Percentiles rank a stretch among this genome's conserved stretches.
These are phyloP conservation scores for Nymphaea thermarum DNA, from an alignment of 164 flowering plant genomes.

Conservation along the genomic window DNA sequence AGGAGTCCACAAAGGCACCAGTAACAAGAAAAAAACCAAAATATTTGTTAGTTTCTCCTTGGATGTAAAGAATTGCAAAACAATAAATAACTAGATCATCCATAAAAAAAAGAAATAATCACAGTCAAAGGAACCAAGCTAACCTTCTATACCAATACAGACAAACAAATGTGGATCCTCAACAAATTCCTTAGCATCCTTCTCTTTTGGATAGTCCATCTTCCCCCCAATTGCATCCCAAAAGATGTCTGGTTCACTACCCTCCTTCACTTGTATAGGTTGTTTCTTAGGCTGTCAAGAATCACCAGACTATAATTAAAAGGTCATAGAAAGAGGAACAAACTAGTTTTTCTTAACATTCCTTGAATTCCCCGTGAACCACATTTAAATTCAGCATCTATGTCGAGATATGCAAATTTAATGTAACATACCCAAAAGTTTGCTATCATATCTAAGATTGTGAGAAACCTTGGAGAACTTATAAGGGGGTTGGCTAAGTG, in stretches of 20 bases:
- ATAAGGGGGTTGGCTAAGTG: no score
- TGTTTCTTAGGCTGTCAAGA: conserved; percentile 49
- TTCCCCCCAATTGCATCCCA: conserved; percentile 60
- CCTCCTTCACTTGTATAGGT: conserved; percentile 54
- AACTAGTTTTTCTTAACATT: not conserved
- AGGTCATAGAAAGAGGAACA: conserved; percentile 9
- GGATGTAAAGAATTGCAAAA: not conserved
- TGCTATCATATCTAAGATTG: no score
- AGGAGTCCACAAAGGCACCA: not conserved
- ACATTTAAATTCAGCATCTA: no score
- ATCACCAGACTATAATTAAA: not conserved
- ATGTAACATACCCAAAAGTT: no score
- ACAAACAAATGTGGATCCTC: conserved; percentile 63
- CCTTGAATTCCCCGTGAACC: no score
- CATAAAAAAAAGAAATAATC: not conserved
- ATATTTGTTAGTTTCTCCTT: conserved; percentile 16
- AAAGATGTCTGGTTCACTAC: conserved; percentile 57
- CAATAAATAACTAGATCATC: not conserved
- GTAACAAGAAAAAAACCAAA: conserved; percentile 27
- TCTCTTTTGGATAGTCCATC: conserved; percentile 47
- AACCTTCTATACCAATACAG: conserved; percentile 30
- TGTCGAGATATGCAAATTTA: no score
- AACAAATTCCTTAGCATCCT: conserved; percentile 15
- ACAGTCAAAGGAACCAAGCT: not conserved
- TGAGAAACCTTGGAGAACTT: no score